Evolutionary conservation across 164 flowering plant genomes (phyloP).

Genomic region (Tetracentron sinense): DNA sequence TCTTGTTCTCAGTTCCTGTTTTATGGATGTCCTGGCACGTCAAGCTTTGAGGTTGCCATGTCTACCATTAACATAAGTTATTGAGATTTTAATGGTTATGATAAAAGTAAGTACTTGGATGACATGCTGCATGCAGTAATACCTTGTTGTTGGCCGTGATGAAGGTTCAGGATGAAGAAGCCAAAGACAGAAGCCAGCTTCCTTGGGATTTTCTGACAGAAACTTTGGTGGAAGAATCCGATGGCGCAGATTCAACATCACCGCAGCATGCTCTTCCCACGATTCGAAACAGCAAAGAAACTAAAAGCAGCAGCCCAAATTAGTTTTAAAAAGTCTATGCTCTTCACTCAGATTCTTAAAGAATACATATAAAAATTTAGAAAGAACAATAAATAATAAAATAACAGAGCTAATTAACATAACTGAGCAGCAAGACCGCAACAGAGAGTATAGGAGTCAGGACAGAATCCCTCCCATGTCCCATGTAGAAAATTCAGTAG

Average conservation of each 20-base stretch:
- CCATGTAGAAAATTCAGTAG: neutral
- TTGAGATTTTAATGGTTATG: no score
- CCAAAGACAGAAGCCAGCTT: constrained; percentile 93
- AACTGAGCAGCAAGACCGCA: neutral
- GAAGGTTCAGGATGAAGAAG: constrained; percentile 93
- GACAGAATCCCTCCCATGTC: neutral
- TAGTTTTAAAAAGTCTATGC: neutral
- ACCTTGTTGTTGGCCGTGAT: constrained; percentile 85
- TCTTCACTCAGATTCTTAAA: neutral
- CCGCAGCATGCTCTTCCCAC: constrained; percentile 56
- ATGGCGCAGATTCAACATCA: constrained; percentile 74
- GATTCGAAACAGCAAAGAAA: constrained; percentile 69
- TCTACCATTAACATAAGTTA: neutral
- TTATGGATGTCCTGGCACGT: neutral
- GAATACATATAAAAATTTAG: neutral
- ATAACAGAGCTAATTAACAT: neutral
- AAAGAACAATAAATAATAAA: neutral
- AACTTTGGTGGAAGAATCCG: constrained; percentile 91
- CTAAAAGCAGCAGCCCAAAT: constrained; percentile 41
- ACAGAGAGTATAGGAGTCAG: no score
- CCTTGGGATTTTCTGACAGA: constrained; percentile 72
- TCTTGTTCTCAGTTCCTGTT: no score
- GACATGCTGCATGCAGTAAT: constrained; percentile 1
- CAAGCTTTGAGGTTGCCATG: neutral
- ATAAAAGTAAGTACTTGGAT: neutral